Base-by-base conservation (phyloP, 257 asterid species). In the Solanum raphanifolium region DNA sequence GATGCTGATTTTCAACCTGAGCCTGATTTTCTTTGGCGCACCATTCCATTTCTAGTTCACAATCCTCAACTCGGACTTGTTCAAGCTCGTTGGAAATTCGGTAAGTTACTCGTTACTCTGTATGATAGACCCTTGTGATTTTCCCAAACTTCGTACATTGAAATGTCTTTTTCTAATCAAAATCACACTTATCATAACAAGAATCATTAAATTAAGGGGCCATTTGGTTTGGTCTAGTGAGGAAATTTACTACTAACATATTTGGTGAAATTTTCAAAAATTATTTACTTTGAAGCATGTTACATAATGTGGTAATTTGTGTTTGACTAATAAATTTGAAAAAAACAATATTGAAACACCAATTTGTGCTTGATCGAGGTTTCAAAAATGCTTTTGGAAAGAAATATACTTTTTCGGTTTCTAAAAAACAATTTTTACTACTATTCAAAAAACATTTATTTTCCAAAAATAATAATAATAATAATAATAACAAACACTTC, bases 1-100 rank as follows among this genome's bases (percentile, higher is more conserved):
- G 98, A 94, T 86, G 96, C 98, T 18, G 98, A 94, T 90, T 94
- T 94, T 83, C 93, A 88, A 36, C 96, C 98, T 0, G 98, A 93
- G 21, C 91, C 96, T 0, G 95, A 93, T 87, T 94, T 94, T 85
- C 92, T 94, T 5, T 76, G 60, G 39, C 90, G 89, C 36, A 58
- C 96, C 62, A 88, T 93, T 58, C 98, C 98, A 0, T 93, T 88
- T 85, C 92, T 94, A 10, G 83, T 93, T 1, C 93, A 94, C 87
- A 94, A 94, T 84, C 90, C 92, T 1, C 91, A 93, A 84, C 87
- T 93, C 38, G 98, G 89, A 3, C 94, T 94, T 10, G 83, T 94
- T 38, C 98, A 94, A 88, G 94, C 98, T 74, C 94, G 98, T 23
- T 93, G 98, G 98, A 90, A 90, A 85, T 94, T 90, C 52, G 98